A percentile compares a stretch with the other conserved stretches of the same genome.
These are phyloP conservation scores for Citrus medica DNA, from an alignment of 345 rosid species.

Conservation along the genomic window DNA sequence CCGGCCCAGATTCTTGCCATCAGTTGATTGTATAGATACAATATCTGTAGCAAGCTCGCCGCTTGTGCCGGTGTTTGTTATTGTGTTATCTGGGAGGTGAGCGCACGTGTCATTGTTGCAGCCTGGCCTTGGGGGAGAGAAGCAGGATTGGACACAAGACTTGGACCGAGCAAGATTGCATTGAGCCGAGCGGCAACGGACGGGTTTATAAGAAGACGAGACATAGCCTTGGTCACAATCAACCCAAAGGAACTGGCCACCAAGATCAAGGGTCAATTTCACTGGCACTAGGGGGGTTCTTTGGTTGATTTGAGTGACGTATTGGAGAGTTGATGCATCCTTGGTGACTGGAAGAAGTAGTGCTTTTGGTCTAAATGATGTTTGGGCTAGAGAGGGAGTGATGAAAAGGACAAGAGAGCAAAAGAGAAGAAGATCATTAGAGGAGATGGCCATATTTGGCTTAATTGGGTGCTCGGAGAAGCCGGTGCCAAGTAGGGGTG, in stretches of 20 bases:
- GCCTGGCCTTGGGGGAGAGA: neutral
- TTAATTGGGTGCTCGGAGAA: no score
- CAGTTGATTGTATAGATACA: slow-evolving; percentile 34
- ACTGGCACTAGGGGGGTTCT: slow-evolving; percentile 20
- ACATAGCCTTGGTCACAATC: slow-evolving; percentile 33
- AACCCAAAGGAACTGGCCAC: slow-evolving; percentile 43
- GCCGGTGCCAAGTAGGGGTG: no score
- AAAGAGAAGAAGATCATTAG: neutral
- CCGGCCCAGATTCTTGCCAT: slow-evolving; percentile 41
- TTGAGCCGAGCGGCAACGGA: slow-evolving; percentile 29
- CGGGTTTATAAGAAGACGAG: slow-evolving; percentile 36
- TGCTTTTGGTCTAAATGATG: slow-evolving; percentile 8
- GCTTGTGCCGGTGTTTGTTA: neutral
- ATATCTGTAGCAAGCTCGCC: slow-evolving; percentile 25
- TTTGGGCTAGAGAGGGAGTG: neutral
- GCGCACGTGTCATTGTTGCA: slow-evolving; percentile 27
- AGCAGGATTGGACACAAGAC: neutral
- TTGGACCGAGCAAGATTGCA: slow-evolving; percentile 29
- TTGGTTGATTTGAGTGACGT: slow-evolving; percentile 20
- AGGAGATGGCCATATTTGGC: neutral
- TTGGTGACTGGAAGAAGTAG: slow-evolving; percentile 19
- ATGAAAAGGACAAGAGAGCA: neutral
- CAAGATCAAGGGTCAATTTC: slow-evolving; percentile 34
- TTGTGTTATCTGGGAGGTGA: slow-evolving; percentile 28
- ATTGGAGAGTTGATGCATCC: slow-evolving; percentile 21